These are phyloP conservation scores for Chaetomiaceae sp. DNA, from an alignment of 2,329 filamentous ascomycete species.

Conservation along the genomic window DNA sequence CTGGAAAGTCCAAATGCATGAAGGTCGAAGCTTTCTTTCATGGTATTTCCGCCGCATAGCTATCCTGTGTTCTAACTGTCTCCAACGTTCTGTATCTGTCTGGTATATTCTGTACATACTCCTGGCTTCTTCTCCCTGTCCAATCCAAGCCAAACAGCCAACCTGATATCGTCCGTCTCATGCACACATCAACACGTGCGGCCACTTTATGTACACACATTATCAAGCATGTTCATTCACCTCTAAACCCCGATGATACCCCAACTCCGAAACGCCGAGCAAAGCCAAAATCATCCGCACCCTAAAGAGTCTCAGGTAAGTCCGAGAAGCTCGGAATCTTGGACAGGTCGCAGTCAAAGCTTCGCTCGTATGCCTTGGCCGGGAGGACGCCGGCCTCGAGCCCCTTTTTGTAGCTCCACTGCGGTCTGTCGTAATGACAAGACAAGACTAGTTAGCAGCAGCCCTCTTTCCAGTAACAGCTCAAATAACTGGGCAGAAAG, in stretches of 20 bases:
- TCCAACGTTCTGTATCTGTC: no score
- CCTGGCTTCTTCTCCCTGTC: no score
- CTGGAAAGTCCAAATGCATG: no score
- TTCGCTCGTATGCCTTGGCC: slow-evolving; percentile 62
- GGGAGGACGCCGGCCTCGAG: slow-evolving; percentile 76
- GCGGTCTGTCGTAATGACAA: slow-evolving; percentile 41
- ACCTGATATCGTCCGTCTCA: not conserved
- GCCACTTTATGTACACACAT: not conserved
- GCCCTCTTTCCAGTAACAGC: no score
- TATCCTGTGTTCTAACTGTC: no score
- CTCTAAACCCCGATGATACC: not conserved
- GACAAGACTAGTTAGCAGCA: slow-evolving; percentile 5
- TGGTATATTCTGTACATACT: no score
- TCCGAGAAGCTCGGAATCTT: slow-evolving; percentile 51
- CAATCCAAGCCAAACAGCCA: no score
- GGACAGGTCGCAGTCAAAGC: slow-evolving; percentile 60
- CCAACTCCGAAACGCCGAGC: slow-evolving; percentile 6
- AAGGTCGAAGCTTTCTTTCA: no score
- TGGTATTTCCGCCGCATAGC: no score
- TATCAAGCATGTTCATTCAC: no score
- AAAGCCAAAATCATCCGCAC: not conserved
- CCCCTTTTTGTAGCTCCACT: slow-evolving; percentile 90
- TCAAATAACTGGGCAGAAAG: no score
- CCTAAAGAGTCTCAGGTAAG: slow-evolving; percentile 30
- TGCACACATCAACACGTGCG: not conserved